Percentiles rank a stretch among this genome's conserved stretches.
Evolutionary conservation across 176 grass and related monocot species (phyloP).

Genomic region (Carex littledalei): DNA sequence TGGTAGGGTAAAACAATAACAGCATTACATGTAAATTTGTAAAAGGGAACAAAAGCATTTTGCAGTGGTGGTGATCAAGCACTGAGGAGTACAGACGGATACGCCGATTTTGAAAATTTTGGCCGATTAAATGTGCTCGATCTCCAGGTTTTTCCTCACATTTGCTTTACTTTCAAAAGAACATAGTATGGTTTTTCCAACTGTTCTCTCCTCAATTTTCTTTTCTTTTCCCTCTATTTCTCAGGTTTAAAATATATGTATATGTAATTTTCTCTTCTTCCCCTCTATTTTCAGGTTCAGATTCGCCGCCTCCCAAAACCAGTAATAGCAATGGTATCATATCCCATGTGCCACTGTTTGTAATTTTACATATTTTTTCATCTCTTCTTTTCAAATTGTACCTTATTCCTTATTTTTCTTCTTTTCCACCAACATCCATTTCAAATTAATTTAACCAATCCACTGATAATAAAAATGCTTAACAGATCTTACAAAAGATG

Average conservation of each 20-base stretch:
- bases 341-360: background rate
- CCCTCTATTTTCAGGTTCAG: slow-evolving; percentile 48
- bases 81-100: slow-evolving; percentile 74
- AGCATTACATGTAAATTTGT: background rate
- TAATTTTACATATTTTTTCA: background rate
- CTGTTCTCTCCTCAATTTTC: background rate
- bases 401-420: background rate
- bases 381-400: background rate
- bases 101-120: slow-evolving; percentile 90
- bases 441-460: background rate
- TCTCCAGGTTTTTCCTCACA: slow-evolving; percentile 51
- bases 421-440: background rate
- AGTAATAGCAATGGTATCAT: slow-evolving; percentile 76
- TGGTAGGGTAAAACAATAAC: background rate
- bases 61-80: slow-evolving; percentile 91
- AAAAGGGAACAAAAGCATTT: slow-evolving; percentile 70
- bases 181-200: background rate
- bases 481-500: background rate
- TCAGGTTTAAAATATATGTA: slow-evolving; percentile 36
- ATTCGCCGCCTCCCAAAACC: slow-evolving; percentile 90
- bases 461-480: background rate
- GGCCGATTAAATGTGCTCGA: slow-evolving; percentile 88
- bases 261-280: background rate
- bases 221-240: background rate
- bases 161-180: slow-evolving; percentile 5